Conservation (phyloP, 2,329 filamentous ascomycete genomes). For the Aureobasidium leucospermi region DNA sequence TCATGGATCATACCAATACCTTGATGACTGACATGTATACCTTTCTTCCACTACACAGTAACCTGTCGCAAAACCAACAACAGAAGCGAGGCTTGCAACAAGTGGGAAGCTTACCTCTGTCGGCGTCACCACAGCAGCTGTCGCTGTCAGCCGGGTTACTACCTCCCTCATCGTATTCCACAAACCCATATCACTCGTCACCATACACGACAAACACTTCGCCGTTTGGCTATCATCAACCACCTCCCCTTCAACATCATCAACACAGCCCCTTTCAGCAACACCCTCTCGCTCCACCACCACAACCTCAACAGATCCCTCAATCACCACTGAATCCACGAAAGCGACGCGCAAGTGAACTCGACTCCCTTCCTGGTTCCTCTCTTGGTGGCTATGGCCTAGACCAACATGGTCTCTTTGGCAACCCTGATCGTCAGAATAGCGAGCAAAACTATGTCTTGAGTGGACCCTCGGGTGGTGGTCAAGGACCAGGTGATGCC, state of each 20-base stretch:
- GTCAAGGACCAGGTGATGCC: not conserved
- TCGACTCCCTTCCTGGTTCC: slow-evolving; percentile 24
- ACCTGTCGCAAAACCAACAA: slow-evolving; percentile 12
- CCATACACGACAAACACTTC: slow-evolving; percentile 32
- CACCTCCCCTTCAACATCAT: slow-evolving; percentile 17
- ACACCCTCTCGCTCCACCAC: slow-evolving; percentile 35
- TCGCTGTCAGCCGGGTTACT: slow-evolving; percentile 4
- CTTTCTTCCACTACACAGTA: not conserved
- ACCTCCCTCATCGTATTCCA: slow-evolving; percentile 13
- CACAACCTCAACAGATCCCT: slow-evolving; percentile 24
- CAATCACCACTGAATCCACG: slow-evolving; percentile 26
- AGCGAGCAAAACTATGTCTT: slow-evolving; percentile 6
- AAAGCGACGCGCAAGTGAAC: slow-evolving; percentile 31
- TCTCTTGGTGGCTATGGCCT: slow-evolving; percentile 25
- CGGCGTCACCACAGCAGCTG: slow-evolving; percentile 9
- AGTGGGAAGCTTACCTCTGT: slow-evolving; percentile 1
- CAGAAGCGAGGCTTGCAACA: slow-evolving; percentile 13
- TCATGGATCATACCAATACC: not conserved
- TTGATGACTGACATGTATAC: not conserved
- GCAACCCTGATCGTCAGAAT: slow-evolving; percentile 14
- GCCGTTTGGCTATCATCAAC: slow-evolving; percentile 19
- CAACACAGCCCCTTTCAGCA: slow-evolving; percentile 32
- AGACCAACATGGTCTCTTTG: slow-evolving; percentile 19
- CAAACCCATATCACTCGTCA: slow-evolving; percentile 21
- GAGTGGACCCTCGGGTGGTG: not conserved